Conservation (phyloP, 1,284 basidiomycete genomes). For the Inonotus hispidus region DNA sequence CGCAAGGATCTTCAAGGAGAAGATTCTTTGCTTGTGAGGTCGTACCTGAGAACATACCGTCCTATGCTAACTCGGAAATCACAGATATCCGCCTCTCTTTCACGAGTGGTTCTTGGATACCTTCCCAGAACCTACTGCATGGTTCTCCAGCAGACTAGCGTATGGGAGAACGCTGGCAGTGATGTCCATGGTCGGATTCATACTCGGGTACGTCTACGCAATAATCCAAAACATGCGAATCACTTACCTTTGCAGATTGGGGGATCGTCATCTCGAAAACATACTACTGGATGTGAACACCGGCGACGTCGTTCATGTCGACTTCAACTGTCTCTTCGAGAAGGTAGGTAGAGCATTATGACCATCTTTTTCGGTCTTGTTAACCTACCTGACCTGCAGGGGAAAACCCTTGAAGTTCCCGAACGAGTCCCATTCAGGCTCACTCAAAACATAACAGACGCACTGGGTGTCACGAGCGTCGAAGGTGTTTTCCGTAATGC, state of each 20-base stretch:
- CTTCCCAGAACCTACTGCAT: conserved; percentile 94
- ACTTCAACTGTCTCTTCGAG: conserved; percentile 98
- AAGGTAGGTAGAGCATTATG: conserved; percentile 46
- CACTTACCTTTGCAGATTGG: conserved; percentile 57
- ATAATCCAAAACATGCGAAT: not conserved
- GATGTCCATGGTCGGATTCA: conserved; percentile 99
- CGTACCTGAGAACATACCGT: conserved; percentile 30
- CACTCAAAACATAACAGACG: conserved; percentile 93
- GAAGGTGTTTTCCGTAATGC: conserved; percentile 94
- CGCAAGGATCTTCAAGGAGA: conserved; percentile 53
- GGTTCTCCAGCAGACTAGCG: conserved; percentile 83
- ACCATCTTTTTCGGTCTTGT: not conserved
- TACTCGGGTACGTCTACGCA: conserved; percentile 74
- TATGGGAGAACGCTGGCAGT: conserved; percentile 93
- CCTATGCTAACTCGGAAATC: not conserved
- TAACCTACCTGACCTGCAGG: conserved; percentile 40
- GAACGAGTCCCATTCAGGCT: conserved; percentile 95
- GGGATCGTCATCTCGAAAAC: conserved; percentile 97
- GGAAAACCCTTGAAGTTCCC: conserved; percentile 83
- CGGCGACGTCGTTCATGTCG: conserved; percentile 94
- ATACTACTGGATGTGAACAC: conserved; percentile 88
- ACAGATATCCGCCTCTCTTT: conserved; percentile 80
- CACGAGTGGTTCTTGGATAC: conserved; percentile 98
- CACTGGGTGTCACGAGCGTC: conserved; percentile 88
- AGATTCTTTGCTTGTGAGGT: conserved; percentile 57